Percentiles rank a stretch among this genome's conserved stretches.
Conservation (phyloP, 805 yeast species). For the Yarrowia yakushimensis region DNA sequence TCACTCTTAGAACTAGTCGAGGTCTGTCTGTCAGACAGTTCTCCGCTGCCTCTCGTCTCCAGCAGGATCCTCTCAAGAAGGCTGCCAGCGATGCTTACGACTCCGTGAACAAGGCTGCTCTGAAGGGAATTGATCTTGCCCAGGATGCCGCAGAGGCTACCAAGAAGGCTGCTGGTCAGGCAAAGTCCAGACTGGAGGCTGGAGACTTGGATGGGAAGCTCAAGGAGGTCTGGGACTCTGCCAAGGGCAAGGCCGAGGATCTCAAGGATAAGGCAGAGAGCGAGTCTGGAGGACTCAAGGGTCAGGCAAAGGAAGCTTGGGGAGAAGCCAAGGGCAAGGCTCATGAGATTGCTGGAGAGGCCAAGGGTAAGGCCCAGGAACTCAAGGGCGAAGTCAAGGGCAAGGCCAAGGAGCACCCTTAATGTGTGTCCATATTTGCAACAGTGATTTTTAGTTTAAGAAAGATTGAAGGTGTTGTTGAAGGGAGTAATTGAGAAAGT, state of each 20-base stretch:
- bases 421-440: background rate
- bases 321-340: conserved; percentile 22
- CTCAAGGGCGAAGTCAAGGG: conserved; percentile 21
- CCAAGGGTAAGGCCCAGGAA: conserved; percentile 18
- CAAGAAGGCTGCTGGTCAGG: background rate
- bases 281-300: conserved; percentile 2
- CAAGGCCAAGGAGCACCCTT: conserved; percentile 12
- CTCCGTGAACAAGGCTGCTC: conserved; percentile 21
- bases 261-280: background rate
- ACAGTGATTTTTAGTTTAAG: too few relatives aligned
- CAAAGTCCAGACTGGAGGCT: background rate
- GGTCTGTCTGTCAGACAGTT: conserved; percentile 4
- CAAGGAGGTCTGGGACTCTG: conserved; percentile 20
- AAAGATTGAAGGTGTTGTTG: too few relatives aligned
- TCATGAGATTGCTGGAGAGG: conserved; percentile 15
- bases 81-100: conserved; percentile 18
- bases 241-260: conserved; percentile 22
- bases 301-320: conserved; percentile 23
- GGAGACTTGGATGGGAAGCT: background rate
- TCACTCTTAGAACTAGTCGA: conserved; percentile 1
- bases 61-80: conserved; percentile 7
- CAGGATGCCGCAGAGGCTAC: conserved; percentile 12
- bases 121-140: conserved; percentile 11
- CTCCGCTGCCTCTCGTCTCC: background rate
- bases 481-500: background rate